Conservation (phyloP, 164 flowering plant species). For the Aristolochia contorta region DNA sequence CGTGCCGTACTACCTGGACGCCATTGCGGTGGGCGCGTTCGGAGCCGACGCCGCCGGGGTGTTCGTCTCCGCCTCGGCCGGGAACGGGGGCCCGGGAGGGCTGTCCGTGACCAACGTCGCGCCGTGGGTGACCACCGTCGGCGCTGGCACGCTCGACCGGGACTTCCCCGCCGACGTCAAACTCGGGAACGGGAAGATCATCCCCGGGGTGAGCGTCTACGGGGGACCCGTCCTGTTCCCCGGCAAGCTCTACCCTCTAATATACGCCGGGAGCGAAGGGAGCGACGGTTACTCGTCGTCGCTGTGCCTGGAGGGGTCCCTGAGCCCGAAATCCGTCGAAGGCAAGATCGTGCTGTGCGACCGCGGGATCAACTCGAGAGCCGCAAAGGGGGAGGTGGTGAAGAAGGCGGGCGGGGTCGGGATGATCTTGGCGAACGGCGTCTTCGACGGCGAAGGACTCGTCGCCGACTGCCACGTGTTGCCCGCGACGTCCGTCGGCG, state of each 20-base stretch:
- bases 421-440: slow-evolving; percentile 86
- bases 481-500: slow-evolving; percentile 81
- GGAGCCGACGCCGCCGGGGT: slow-evolving; percentile 63
- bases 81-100: slow-evolving; percentile 90
- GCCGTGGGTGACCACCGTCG: slow-evolving; percentile 93
- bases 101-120: slow-evolving; percentile 81
- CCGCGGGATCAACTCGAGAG: slow-evolving; percentile 72
- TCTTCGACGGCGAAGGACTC: slow-evolving; percentile 82
- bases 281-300: slow-evolving; percentile 82
- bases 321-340: slow-evolving; percentile 47
- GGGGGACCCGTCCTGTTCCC: slow-evolving; percentile 57
- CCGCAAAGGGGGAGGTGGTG: slow-evolving; percentile 79
- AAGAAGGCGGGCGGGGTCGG: slow-evolving; percentile 78
- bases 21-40: slow-evolving; percentile 78
- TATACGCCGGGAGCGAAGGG: slow-evolving; percentile 66
- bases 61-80: slow-evolving; percentile 90
- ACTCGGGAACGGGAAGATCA: slow-evolving; percentile 56
- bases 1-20: slow-evolving; percentile 73
- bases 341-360: slow-evolving; percentile 90
- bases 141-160: slow-evolving; percentile 82
- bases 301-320: slow-evolving; percentile 72
- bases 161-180: slow-evolving; percentile 76
- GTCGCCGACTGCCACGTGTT: slow-evolving; percentile 90
- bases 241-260: slow-evolving; percentile 44
- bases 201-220: slow-evolving; percentile 65